Conservation (phyloP, 148 eudicot species). For the Salicornia ramosissima region DNA sequence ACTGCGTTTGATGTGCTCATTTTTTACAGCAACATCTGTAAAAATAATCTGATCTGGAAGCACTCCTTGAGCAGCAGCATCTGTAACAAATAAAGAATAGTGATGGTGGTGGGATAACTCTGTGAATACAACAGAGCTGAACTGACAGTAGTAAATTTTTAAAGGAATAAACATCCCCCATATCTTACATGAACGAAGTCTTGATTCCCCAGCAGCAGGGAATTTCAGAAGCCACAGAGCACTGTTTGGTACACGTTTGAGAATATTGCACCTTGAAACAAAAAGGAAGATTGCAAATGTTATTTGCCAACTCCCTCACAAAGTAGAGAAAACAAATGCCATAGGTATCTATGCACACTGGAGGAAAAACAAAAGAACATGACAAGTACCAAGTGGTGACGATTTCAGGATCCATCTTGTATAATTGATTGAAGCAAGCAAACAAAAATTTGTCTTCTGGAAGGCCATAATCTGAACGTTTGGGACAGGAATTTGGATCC, state of each 20-base stretch:
- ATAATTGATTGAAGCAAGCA: conserved; percentile 92
- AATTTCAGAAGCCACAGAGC: conserved; percentile 94
- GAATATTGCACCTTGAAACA: conserved; percentile 83
- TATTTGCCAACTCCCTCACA: conserved; percentile 6
- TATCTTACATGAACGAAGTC: conserved; percentile 74
- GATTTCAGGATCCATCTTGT: conserved; percentile 96
- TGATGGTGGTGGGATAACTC: not conserved
- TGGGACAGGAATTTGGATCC: conserved; percentile 58
- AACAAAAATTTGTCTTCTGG: conserved; percentile 90
- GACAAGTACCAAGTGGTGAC: conserved; percentile 59
- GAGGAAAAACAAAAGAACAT: not conserved
- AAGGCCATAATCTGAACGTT: conserved; percentile 86
- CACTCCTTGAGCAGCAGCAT: conserved; percentile 86
- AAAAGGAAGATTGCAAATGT: not conserved
- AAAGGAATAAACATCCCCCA: not conserved
- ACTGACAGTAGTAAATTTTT: not conserved
- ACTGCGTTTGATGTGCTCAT: conserved; percentile 84
- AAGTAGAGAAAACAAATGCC: not conserved
- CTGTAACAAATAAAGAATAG: conserved; percentile 33
- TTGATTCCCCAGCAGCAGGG: conserved; percentile 91
- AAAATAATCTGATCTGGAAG: conserved; percentile 79
- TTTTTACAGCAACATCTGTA: conserved; percentile 91
- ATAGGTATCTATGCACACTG: not conserved
- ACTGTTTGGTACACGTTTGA: conserved; percentile 88
- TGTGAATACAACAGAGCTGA: not conserved